These are phyloP conservation scores for Diddensiella transvaalensis DNA, from an alignment of 805 yeast genomes.

Conservation along the genomic window DNA sequence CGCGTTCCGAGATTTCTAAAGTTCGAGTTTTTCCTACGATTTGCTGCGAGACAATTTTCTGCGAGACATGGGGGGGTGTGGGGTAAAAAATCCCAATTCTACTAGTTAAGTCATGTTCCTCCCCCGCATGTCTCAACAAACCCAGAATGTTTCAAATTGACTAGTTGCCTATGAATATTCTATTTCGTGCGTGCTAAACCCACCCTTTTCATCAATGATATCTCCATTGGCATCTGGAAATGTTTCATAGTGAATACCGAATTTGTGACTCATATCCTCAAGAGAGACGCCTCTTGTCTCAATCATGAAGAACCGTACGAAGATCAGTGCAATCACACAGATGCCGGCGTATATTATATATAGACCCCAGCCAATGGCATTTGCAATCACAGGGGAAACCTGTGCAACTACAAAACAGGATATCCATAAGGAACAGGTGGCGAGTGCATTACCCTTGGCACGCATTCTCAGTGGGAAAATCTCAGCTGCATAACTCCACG, in stretches of 20 bases:
- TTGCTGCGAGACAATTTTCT: too few relatives aligned
- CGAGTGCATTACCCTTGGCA: slow-evolving; percentile 51
- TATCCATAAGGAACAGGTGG: slow-evolving; percentile 57
- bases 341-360: slow-evolving; percentile 12
- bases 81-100: too few relatives aligned
- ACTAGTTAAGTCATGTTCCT: too few relatives aligned
- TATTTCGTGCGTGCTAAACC: background rate
- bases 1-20: too few relatives aligned
- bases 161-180: background rate
- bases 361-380: slow-evolving; percentile 5
- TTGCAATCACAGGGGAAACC: slow-evolving; percentile 23
- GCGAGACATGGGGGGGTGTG: too few relatives aligned
- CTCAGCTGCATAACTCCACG: slow-evolving; percentile 48
- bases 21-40: too few relatives aligned
- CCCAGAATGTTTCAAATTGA: too few relatives aligned
- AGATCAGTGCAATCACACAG: slow-evolving; percentile 33
- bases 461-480: slow-evolving; percentile 58
- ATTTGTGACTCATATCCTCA: slow-evolving; percentile 37
- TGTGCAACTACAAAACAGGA: slow-evolving; percentile 58
- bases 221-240: background rate
- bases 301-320: slow-evolving; percentile 39
- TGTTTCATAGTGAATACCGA: slow-evolving; percentile 9
- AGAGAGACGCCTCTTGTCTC: slow-evolving; percentile 46
- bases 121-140: too few relatives aligned
- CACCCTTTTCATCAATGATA: slow-evolving; percentile 1